phyloP scores from a whole-genome alignment of 345 rosid genomes.

The Lepidium africanum region DNA sequence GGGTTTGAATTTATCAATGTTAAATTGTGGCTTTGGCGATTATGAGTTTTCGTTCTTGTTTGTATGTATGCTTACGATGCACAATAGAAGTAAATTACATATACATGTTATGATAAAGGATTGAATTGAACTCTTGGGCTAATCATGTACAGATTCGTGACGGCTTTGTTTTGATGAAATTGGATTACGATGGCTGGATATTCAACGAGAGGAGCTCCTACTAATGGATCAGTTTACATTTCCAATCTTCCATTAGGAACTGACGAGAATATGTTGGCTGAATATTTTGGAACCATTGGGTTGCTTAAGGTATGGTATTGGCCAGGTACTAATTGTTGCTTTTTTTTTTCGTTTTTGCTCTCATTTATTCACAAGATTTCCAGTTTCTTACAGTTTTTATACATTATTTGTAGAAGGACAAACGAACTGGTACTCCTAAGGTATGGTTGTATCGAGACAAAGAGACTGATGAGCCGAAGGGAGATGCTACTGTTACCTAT shows the following conservation, averaged over 20 bases:
- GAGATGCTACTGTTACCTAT: constrained; percentile 95
- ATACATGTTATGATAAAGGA: neutral
- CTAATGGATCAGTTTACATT: constrained; percentile 76
- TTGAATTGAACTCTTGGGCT: neutral
- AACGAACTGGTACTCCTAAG: constrained; percentile 86
- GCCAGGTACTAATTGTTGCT: constrained; percentile 25
- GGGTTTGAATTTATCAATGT: neutral
- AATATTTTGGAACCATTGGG: constrained; percentile 91
- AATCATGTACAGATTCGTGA: constrained; percentile 10
- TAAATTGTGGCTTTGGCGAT: neutral
- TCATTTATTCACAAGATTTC: neutral
- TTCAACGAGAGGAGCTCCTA: constrained; percentile 48
- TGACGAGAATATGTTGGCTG: constrained; percentile 85
- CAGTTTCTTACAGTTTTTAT: neutral
- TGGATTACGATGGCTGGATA: constrained; percentile 59
- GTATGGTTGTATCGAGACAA: constrained; percentile 91
- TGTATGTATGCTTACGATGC: neutral
- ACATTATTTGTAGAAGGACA: constrained; percentile 52
- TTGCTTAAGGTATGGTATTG: constrained; percentile 69
- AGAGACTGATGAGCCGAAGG: constrained; percentile 82
- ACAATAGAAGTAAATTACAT: neutral
- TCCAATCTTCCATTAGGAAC: constrained; percentile 84
- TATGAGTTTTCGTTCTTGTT: neutral
- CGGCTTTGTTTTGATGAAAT: constrained; percentile 35
- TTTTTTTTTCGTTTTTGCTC: neutral